These are phyloP conservation scores for Inga leiocalycina DNA, from an alignment of 306 rosid species.

Conservation along the genomic window DNA sequence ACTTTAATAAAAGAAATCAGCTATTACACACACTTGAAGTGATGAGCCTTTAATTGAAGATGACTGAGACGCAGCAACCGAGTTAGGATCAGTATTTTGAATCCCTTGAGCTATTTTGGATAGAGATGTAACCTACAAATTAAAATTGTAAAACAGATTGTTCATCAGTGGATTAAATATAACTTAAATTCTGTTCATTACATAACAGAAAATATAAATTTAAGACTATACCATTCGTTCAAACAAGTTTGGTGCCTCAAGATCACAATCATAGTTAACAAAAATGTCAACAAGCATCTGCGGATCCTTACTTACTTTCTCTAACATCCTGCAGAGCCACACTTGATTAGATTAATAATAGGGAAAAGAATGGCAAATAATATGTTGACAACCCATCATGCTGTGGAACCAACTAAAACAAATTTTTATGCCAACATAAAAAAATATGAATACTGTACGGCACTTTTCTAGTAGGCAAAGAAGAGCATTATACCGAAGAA, in stretches of 20 bases:
- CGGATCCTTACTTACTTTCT: conserved; percentile 92
- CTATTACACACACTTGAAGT: conserved; percentile 75
- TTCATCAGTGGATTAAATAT: conserved; percentile 1
- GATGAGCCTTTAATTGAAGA: conserved; percentile 89
- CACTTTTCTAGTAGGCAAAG: conserved; percentile 34
- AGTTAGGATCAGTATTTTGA: conserved; percentile 81
- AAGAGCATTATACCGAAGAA: conserved; percentile 75
- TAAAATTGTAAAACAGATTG: conserved; percentile 35
- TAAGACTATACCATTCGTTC: conserved; percentile 82
- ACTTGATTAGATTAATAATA: conserved; percentile 34
- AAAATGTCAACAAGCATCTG: conserved; percentile 99
- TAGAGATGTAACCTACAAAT: conserved; percentile 80
- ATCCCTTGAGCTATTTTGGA: conserved; percentile 91
- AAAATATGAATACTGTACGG: not conserved
- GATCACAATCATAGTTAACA: conserved; percentile 99
- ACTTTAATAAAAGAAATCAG: conserved; percentile 29
- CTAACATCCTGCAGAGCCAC: conserved; percentile 83
- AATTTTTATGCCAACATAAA: not conserved
- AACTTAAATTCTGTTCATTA: conserved; percentile 22
- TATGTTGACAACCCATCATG: conserved; percentile 11
- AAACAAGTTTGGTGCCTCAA: conserved; percentile 98
- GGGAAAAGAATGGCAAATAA: conserved; percentile 32
- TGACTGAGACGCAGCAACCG: conserved; percentile 71
- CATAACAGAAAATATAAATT: conserved; percentile 24
- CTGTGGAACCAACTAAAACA: conserved; percentile 13